Percentiles rank a stretch among this genome's conserved stretches.
phyloP scores from a whole-genome alignment of 106 monocot species.

The Xerophyta viscosa region DNA sequence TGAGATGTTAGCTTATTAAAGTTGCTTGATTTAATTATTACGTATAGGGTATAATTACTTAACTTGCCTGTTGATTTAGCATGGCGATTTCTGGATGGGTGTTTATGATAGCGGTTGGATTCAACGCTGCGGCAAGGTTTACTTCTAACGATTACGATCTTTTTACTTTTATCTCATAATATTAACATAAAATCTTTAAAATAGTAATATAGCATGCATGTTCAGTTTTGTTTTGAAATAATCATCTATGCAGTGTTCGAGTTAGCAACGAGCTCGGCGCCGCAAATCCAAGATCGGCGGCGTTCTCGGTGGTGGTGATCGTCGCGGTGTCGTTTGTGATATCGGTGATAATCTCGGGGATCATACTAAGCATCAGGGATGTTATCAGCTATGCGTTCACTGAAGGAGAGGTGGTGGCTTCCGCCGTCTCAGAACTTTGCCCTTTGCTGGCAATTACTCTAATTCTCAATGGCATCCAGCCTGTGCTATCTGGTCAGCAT shows the following conservation, averaged over 20 bases:
- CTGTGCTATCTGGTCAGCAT: slow-evolving; percentile 55
- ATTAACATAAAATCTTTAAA: slow-evolving; percentile 7
- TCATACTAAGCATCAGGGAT: slow-evolving; percentile 43
- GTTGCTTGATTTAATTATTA: neutral
- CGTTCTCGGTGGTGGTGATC: too few relatives aligned
- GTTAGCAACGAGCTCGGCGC: slow-evolving; percentile 95
- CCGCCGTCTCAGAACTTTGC: slow-evolving; percentile 68
- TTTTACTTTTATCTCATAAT: slow-evolving; percentile 51
- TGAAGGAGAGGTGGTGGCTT: slow-evolving; percentile 59
- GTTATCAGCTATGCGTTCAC: slow-evolving; percentile 78
- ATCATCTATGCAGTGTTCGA: slow-evolving; percentile 57
- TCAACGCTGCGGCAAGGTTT: slow-evolving; percentile 85
- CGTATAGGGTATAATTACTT: neutral
- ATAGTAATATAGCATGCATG: neutral
- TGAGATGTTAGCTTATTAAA: slow-evolving; percentile 30
- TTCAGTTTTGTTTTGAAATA: too few relatives aligned
- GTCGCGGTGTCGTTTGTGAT: slow-evolving; percentile 57
- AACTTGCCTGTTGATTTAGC: slow-evolving; percentile 22
- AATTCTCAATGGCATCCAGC: slow-evolving; percentile 81
- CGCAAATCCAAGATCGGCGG: slow-evolving; percentile 66
- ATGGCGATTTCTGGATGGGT: slow-evolving; percentile 89
- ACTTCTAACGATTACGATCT: slow-evolving; percentile 27
- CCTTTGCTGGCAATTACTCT: slow-evolving; percentile 71
- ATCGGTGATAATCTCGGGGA: slow-evolving; percentile 31
- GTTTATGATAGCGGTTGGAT: slow-evolving; percentile 92